Conservation (phyloP, 805 yeast species). For the Hanseniaspora valbyensis region DNA sequence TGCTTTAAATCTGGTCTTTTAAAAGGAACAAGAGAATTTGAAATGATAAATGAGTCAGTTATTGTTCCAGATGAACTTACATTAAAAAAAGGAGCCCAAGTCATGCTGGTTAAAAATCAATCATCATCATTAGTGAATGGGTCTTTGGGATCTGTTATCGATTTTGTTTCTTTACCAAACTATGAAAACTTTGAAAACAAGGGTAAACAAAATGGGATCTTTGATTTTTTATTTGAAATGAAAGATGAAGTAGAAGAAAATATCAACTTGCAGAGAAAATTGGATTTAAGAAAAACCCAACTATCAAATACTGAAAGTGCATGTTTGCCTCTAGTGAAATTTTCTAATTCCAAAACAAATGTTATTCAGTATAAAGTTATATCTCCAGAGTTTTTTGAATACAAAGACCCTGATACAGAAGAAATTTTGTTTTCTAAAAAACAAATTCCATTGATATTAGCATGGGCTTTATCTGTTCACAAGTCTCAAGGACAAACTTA, state of each 20-base stretch:
- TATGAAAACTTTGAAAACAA: slow-evolving; percentile 22
- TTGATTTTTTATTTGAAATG: not conserved
- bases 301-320: not conserved
- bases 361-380: not conserved
- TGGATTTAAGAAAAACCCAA: not conserved
- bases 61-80: slow-evolving; percentile 44
- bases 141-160: slow-evolving; percentile 58
- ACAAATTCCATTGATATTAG: slow-evolving; percentile 81
- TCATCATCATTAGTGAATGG: slow-evolving; percentile 70
- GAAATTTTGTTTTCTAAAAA: slow-evolving; percentile 56
- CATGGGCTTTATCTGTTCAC: slow-evolving; percentile 94
- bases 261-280: not conserved
- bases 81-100: slow-evolving; percentile 65
- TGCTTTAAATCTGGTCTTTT: slow-evolving; percentile 39
- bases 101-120: slow-evolving; percentile 68
- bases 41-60: slow-evolving; percentile 35
- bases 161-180: slow-evolving; percentile 37
- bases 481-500: slow-evolving; percentile 92
- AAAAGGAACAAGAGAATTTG: slow-evolving; percentile 25
- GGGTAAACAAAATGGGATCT: not conserved
- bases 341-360: not conserved
- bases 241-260: not conserved
- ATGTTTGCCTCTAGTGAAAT: slow-evolving; percentile 5
- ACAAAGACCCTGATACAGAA: slow-evolving; percentile 59
- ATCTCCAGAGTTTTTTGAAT: slow-evolving; percentile 65